Evolutionary conservation across 306 rosid genomes (phyloP).

Genomic region (Acacia melanoxylon): DNA sequence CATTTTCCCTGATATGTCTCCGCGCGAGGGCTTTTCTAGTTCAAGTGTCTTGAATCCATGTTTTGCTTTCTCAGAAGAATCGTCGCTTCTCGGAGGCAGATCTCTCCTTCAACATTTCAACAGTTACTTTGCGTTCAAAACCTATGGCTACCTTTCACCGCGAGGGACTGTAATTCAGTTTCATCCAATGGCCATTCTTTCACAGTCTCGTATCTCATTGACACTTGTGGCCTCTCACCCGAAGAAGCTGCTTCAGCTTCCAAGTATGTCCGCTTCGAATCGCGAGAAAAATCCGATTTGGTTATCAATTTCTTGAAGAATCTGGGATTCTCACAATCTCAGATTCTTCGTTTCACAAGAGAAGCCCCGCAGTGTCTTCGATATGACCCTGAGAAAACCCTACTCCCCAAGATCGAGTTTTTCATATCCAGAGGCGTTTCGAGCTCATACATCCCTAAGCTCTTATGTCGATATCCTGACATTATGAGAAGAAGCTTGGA

Average conservation of each 20-base stretch:
- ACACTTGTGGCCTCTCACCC: no score
- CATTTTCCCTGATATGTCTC: no score
- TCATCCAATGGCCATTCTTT: no score
- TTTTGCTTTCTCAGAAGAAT: background rate
- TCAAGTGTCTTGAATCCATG: background rate
- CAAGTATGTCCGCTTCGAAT: background rate
- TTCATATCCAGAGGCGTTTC: conserved; percentile 25
- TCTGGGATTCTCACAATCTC: conserved; percentile 1
- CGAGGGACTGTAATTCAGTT: no score
- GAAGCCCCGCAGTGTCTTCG: background rate
- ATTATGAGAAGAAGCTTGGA: background rate
- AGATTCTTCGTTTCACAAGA: background rate
- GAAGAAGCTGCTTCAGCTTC: no score
- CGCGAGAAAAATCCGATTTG: background rate
- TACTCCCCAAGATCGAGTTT: conserved; percentile 13
- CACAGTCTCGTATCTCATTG: no score
- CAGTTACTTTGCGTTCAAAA: background rate
- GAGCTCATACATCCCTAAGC: background rate
- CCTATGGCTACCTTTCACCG: no score
- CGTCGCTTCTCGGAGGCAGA: background rate
- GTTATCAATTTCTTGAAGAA: conserved; percentile 7
- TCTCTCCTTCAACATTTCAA: background rate
- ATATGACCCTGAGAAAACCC: background rate
- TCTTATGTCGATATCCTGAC: background rate
- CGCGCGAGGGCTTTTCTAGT: background rate